Conservation (phyloP, 495 filamentous ascomycete species). For the Glarea lozoyensis region DNA sequence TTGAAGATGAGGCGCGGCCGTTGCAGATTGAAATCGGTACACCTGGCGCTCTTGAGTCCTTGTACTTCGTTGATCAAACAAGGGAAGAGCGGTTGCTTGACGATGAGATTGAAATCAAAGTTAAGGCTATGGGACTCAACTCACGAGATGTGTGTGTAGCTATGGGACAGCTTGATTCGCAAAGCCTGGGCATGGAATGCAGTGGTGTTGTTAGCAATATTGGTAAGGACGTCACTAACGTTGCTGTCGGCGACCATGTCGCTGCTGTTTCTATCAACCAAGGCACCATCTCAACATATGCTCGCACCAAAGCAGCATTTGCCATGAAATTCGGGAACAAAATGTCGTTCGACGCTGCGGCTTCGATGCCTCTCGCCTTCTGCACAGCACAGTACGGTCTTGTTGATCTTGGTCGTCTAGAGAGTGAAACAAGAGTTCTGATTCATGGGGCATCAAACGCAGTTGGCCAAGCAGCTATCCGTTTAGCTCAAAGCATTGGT, state of each 20-base stretch:
- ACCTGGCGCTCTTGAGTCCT: constrained; percentile 20
- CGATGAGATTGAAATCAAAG: constrained; percentile 36
- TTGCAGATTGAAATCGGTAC: constrained; percentile 17
- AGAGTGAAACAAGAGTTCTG: constrained; percentile 44
- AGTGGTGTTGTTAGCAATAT: constrained; percentile 42
- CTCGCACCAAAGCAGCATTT: constrained; percentile 3
- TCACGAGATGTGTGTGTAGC: constrained; percentile 41
- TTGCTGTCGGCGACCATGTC: constrained; percentile 46
- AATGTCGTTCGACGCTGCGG: constrained; percentile 36
- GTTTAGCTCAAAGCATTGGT: constrained; percentile 41
- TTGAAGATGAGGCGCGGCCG: constrained; percentile 10
- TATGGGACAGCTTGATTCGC: constrained; percentile 36
- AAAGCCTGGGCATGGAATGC: constrained; percentile 40
- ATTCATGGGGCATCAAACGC: constrained; percentile 52
- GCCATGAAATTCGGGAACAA: constrained; percentile 20
- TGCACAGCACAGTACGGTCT: constrained; percentile 49
- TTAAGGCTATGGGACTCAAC: constrained; percentile 31
- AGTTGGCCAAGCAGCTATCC: constrained; percentile 52
- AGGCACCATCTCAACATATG: constrained; percentile 14
- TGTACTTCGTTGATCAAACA: constrained; percentile 22
- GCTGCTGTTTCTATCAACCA: constrained; percentile 1
- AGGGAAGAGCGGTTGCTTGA: constrained; percentile 21
- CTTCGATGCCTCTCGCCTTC: constrained; percentile 48
- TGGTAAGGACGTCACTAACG: constrained; percentile 35
- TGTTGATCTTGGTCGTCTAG: constrained; percentile 36